Evolutionary conservation across 2,329 filamentous ascomycete genomes (phyloP).

Genomic region (Arachnomyces sp.): DNA sequence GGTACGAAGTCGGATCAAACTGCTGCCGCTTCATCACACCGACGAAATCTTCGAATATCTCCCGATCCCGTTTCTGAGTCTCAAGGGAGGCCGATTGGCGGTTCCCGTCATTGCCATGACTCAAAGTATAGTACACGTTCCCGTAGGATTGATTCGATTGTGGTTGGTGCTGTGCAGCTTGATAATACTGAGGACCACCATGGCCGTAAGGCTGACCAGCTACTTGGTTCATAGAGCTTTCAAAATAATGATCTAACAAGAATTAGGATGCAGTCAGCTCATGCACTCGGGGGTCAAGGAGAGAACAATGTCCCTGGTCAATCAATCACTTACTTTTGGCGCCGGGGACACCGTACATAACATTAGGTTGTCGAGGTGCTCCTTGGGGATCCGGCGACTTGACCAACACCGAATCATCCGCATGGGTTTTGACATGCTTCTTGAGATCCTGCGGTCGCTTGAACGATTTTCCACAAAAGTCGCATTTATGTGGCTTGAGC

Average conservation of each 20-base stretch:
- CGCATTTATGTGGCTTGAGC: conserved; percentile 96
- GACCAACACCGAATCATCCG: conserved; percentile 78
- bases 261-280: conserved; percentile 6
- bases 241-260: conserved; percentile 48
- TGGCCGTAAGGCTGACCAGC: conserved; percentile 33
- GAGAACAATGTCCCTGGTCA: background rate
- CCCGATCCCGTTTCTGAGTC: conserved; percentile 73
- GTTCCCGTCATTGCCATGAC: conserved; percentile 60
- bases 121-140: conserved; percentile 72
- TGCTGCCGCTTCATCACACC: conserved; percentile 85
- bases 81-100: conserved; percentile 48
- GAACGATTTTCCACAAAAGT: conserved; percentile 97
- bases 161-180: conserved; percentile 48
- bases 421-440: conserved; percentile 99
- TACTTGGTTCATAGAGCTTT: conserved; percentile 43
- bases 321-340: conserved; percentile 26
- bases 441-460: conserved; percentile 98
- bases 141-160: conserved; percentile 54
- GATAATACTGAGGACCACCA: conserved; percentile 45
- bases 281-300: background rate
- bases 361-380: conserved; percentile 34
- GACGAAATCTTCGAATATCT: conserved; percentile 90
- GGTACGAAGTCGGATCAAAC: conserved; percentile 82
- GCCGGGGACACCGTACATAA: conserved; percentile 31
- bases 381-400: conserved; percentile 55